A percentile compares a stretch with the other conserved stretches of the same genome.
Evolutionary conservation across 1,284 basidiomycete species (phyloP).

Genomic region (Pseudozyma tsukubaensis): DNA sequence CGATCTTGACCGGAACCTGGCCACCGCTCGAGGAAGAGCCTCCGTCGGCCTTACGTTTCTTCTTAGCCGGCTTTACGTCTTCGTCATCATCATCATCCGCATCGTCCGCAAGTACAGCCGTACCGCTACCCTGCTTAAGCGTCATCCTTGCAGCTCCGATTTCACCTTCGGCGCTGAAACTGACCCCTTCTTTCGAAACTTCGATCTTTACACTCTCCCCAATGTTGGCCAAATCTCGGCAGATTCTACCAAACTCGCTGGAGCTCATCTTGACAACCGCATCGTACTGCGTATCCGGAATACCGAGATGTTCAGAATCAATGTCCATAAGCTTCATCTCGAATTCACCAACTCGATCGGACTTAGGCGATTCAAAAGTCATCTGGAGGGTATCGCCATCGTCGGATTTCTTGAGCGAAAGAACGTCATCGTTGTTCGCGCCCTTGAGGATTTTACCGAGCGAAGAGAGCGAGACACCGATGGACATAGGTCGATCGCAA

Average conservation of each 20-base stretch:
- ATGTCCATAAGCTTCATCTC: conserved; percentile 99
- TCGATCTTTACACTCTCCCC: conserved; percentile 97
- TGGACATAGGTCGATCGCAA: conserved; percentile 93
- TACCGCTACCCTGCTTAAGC: conserved; percentile 77
- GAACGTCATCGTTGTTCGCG: conserved; percentile 94
- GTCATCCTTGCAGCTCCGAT: conserved; percentile 90
- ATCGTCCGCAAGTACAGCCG: conserved; percentile 59
- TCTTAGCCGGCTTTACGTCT: conserved; percentile 59
- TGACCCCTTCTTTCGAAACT: conserved; percentile 93
- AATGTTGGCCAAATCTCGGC: conserved; percentile 88
- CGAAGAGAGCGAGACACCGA: conserved; percentile 75
- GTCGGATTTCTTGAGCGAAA: conserved; percentile 90
- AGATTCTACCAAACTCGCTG: conserved; percentile 88
- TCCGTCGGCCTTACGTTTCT: conserved; percentile 57
- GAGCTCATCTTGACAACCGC: conserved; percentile 90
- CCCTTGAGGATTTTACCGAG: conserved; percentile 97
- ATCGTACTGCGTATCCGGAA: conserved; percentile 99
- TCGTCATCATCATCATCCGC: conserved; percentile 67
- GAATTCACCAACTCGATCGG: conserved; percentile 95
- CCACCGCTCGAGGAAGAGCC: conserved; percentile 13
- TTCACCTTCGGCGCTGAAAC: conserved; percentile 94
- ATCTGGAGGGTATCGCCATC: conserved; percentile 90
- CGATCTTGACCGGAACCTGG: conserved; percentile 69
- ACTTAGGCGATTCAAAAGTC: conserved; percentile 88
- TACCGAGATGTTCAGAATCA: conserved; percentile 89